Conservation (phyloP, 2,329 filamentous ascomycete genomes). For the Aspergillus thermomutatus region DNA sequence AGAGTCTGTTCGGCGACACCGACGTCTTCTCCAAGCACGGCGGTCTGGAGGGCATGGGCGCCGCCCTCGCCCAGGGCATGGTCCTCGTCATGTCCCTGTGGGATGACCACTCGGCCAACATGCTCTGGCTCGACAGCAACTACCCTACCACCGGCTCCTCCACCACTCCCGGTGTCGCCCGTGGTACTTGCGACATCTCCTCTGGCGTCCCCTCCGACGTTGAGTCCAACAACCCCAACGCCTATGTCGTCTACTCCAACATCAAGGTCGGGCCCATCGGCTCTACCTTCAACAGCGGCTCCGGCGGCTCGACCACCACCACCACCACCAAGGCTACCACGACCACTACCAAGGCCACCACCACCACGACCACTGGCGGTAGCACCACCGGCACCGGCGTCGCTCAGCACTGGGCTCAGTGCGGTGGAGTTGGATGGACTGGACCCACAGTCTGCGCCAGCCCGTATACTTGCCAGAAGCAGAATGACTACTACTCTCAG, state of each 20-base stretch:
- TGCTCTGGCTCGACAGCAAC: slow-evolving; percentile 71
- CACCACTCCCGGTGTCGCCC: slow-evolving; percentile 47
- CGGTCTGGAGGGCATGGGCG: slow-evolving; percentile 54
- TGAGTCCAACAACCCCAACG: slow-evolving; percentile 45
- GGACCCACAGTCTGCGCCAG: slow-evolving; percentile 32
- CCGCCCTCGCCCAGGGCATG: slow-evolving; percentile 56
- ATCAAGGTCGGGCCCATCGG: slow-evolving; percentile 58
- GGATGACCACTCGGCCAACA: slow-evolving; percentile 66
- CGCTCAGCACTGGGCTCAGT: slow-evolving; percentile 27
- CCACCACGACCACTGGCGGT: slow-evolving; percentile 9
- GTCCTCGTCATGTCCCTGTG: slow-evolving; percentile 60
- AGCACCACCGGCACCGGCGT: slow-evolving; percentile 8
- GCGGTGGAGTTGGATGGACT: slow-evolving; percentile 34
- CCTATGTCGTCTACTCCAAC: slow-evolving; percentile 57
- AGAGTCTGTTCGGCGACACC: slow-evolving; percentile 54
- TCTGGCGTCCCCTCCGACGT: slow-evolving; percentile 53
- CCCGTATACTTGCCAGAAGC: slow-evolving; percentile 30
- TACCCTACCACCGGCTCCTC: slow-evolving; percentile 51
- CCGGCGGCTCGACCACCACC: slow-evolving; percentile 2
- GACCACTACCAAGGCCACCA: slow-evolving; percentile 5
- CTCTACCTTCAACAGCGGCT: slow-evolving; percentile 43
- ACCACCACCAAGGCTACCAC: slow-evolving; percentile 2
- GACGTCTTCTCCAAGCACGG: slow-evolving; percentile 54
- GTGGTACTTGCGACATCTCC: slow-evolving; percentile 53
- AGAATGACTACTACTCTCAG: slow-evolving; percentile 38